Percentiles rank a stretch among this genome's conserved stretches.
Evolutionary conservation across 2,329 filamentous ascomycete species (phyloP).

Genomic region (Zasmidium angulare): DNA sequence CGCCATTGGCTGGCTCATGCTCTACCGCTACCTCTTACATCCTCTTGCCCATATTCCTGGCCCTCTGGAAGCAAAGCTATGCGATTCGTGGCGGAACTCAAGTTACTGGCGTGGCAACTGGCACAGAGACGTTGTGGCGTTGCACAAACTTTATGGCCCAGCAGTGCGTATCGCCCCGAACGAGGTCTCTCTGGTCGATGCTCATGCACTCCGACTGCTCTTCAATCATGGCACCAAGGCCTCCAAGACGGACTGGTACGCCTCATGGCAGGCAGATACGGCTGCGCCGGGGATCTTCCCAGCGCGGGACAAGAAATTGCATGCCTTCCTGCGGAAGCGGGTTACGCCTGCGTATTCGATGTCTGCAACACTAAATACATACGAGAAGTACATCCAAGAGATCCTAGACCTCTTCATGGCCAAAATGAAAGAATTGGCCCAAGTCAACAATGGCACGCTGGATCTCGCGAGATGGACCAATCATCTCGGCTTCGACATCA

Average conservation of each 20-base stretch:
- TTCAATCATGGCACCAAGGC: constrained; percentile 36
- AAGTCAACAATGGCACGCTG: constrained; percentile 22
- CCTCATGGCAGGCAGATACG: constrained; percentile 23
- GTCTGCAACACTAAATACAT: constrained; percentile 37
- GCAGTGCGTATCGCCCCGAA: constrained; percentile 49
- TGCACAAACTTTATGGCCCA: constrained; percentile 42
- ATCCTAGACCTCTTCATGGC: constrained; percentile 39
- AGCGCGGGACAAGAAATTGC: constrained; percentile 1
- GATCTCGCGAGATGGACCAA: constrained; percentile 18
- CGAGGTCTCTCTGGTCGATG: constrained; percentile 47
- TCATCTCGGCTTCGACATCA: constrained; percentile 72
- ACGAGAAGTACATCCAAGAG: constrained; percentile 37
- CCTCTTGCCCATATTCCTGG: constrained; percentile 8
- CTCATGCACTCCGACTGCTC: constrained; percentile 44
- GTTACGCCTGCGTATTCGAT: constrained; percentile 9
- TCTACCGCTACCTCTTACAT: too few relatives aligned
- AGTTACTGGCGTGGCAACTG: constrained; percentile 10
- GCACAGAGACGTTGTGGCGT: constrained; percentile 14
- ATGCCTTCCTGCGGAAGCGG: constrained; percentile 11
- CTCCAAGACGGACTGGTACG: constrained; percentile 35
- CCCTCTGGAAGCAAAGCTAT: constrained; percentile 11
- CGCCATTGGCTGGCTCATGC: too few relatives aligned
- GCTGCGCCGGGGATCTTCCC: constrained; percentile 25
- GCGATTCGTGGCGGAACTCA: constrained; percentile 10
- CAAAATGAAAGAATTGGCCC: constrained; percentile 22